Evolutionary conservation across 441 rosid species (phyloP).

Genomic region (Melianthus villosus): DNA sequence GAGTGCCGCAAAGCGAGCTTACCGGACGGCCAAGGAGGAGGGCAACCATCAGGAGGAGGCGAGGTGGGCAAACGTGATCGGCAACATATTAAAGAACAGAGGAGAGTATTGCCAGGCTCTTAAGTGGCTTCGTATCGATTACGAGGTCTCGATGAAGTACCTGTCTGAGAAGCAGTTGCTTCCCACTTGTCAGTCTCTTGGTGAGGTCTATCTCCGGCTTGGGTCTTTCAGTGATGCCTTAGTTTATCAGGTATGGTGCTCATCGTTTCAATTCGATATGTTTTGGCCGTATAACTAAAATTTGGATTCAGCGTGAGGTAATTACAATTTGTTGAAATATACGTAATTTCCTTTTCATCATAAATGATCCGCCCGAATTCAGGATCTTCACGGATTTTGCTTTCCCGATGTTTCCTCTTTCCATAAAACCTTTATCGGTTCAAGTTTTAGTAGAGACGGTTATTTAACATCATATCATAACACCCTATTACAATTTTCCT

Average conservation of each 20-base stretch:
- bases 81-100: conserved; percentile 56
- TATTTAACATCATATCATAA: too few relatives aligned
- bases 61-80: conserved; percentile 83
- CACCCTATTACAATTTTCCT: too few relatives aligned
- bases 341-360: too few relatives aligned
- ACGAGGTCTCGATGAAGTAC: conserved; percentile 44
- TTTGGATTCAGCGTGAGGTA: too few relatives aligned
- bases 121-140: conserved; percentile 70
- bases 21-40: conserved; percentile 41
- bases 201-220: conserved; percentile 69
- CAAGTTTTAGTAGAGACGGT: too few relatives aligned
- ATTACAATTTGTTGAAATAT: too few relatives aligned
- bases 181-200: conserved; percentile 83
- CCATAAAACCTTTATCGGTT: too few relatives aligned
- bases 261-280: too few relatives aligned
- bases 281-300: too few relatives aligned
- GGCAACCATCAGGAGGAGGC: conserved; percentile 85
- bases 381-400: too few relatives aligned
- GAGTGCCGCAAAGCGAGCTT: conserved; percentile 46
- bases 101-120: conserved; percentile 89
- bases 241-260: conserved; percentile 65
- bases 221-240: conserved; percentile 48
- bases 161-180: conserved; percentile 59
- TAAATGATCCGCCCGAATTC: too few relatives aligned
- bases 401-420: too few relatives aligned